These are phyloP conservation scores for Flueggea neowawraea DNA, from an alignment of 441 rosid genomes.

Conservation along the genomic window DNA sequence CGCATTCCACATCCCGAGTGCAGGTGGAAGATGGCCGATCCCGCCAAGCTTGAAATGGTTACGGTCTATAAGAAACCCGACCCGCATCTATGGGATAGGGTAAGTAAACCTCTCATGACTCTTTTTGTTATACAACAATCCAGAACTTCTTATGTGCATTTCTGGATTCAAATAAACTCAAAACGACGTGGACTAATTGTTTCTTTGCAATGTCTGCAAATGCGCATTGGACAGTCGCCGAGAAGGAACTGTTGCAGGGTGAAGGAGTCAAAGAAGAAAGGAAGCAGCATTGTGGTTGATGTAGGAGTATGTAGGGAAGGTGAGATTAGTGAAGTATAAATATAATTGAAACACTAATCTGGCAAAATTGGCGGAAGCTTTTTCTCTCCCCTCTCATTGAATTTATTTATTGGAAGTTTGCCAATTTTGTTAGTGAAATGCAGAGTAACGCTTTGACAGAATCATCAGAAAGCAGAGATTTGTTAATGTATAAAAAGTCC, in stretches of 20 bases:
- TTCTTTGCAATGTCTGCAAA: not conserved
- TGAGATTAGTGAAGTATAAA: conserved; percentile 65
- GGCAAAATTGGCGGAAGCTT: not conserved
- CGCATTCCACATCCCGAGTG: conserved; percentile 52
- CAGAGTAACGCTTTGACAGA: not conserved
- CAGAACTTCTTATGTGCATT: not conserved
- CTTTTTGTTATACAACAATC: too few species aligned
- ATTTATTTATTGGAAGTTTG: conserved; percentile 21
- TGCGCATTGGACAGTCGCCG: conserved; percentile 54
- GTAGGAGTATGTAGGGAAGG: conserved; percentile 74
- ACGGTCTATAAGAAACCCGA: conserved; percentile 74
- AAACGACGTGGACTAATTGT: not conserved
- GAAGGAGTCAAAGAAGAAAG: conserved; percentile 49
- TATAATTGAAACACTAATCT: not conserved
- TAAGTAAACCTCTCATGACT: conserved; percentile 28
- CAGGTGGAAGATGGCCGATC: conserved; percentile 89
- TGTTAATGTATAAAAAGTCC: not conserved
- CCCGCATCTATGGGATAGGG: conserved; percentile 80
- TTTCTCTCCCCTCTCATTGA: conserved; percentile 9
- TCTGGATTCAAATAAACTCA: not conserved
- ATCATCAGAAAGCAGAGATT: not conserved
- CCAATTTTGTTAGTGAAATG: conserved; percentile 31
- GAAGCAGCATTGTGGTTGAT: conserved; percentile 47
- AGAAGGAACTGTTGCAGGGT: conserved; percentile 94
- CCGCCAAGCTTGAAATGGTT: conserved; percentile 36